A percentile compares a stretch with the other conserved stretches of the same genome.
These are phyloP conservation scores for Cyamopsis tetragonoloba DNA, from an alignment of 306 rosid species.

Conservation along the genomic window DNA sequence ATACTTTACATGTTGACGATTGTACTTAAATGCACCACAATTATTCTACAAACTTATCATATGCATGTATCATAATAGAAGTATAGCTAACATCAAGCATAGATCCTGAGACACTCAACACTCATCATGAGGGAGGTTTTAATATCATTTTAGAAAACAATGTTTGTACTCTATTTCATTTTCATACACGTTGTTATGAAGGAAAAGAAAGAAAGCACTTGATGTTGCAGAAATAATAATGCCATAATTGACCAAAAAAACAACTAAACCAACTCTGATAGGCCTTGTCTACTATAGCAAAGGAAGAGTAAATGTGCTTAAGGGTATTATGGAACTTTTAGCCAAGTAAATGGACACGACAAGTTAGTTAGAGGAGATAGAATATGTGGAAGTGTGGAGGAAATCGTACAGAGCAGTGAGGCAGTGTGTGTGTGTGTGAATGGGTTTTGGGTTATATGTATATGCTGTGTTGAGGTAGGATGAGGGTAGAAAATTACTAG, in stretches of 20 bases:
- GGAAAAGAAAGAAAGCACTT: slow-evolving; percentile 6
- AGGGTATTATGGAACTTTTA: too few species aligned
- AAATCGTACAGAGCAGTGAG: too few species aligned
- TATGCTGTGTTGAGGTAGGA: too few species aligned
- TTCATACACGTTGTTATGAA: background rate
- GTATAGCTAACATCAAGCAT: background rate
- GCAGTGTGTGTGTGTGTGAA: too few species aligned
- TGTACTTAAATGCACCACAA: background rate
- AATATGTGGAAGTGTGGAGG: too few species aligned
- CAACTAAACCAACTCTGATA: too few species aligned
- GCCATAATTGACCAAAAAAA: background rate
- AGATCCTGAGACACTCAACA: slow-evolving; percentile 15
- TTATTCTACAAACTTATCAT: background rate
- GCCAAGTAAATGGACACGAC: too few species aligned
- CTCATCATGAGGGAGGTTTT: background rate
- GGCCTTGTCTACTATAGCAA: too few species aligned
- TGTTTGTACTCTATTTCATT: background rate
- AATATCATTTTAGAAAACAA: background rate
- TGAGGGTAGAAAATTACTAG: too few species aligned
- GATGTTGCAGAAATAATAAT: background rate
- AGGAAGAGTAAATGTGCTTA: too few species aligned
- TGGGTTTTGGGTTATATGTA: too few species aligned
- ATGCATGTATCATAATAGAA: background rate
- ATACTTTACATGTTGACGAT: background rate
- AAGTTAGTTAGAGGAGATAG: too few species aligned